phyloP scores from a whole-genome alignment of 2,329 filamentous ascomycete species.

The Diatrype stigma region DNA sequence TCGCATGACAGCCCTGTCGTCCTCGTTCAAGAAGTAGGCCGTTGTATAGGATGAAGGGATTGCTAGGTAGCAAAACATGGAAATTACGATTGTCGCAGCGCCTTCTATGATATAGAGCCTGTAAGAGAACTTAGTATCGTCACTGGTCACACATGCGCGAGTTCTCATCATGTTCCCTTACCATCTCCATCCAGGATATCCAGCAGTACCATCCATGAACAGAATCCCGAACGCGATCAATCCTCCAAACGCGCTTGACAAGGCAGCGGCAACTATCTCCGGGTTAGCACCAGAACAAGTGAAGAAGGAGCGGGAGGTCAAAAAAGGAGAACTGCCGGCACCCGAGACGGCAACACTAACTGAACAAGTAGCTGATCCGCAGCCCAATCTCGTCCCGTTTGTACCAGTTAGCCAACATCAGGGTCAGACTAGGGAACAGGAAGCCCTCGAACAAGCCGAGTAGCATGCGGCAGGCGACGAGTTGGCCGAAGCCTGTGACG shows the following conservation, averaged over 20 bases:
- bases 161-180: background rate
- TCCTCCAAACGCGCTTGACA: constrained; percentile 15
- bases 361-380: constrained; percentile 15
- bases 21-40: constrained; percentile 16
- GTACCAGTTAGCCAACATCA: constrained; percentile 18
- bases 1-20: constrained; percentile 16
- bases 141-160: no score
- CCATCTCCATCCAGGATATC: constrained; percentile 18
- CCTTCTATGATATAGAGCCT: constrained; percentile 19
- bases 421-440: constrained; percentile 14
- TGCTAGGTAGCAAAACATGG: constrained; percentile 11
- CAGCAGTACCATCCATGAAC: constrained; percentile 14
- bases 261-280: constrained; percentile 11
- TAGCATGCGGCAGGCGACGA: constrained; percentile 12
- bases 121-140: background rate
- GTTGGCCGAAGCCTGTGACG: constrained; percentile 13
- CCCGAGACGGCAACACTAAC: constrained; percentile 2
- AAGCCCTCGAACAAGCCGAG: constrained; percentile 18
- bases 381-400: constrained; percentile 17
- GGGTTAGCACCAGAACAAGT: no score
- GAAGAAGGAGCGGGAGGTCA: no score
- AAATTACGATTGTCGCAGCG: constrained; percentile 9
- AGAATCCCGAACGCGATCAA: constrained; percentile 14
- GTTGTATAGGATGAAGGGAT: constrained; percentile 16
- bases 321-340: no score